Base-by-base conservation (phyloP, 176 grass and related monocot genomes). In the Triticum dicoccoides region DNA sequence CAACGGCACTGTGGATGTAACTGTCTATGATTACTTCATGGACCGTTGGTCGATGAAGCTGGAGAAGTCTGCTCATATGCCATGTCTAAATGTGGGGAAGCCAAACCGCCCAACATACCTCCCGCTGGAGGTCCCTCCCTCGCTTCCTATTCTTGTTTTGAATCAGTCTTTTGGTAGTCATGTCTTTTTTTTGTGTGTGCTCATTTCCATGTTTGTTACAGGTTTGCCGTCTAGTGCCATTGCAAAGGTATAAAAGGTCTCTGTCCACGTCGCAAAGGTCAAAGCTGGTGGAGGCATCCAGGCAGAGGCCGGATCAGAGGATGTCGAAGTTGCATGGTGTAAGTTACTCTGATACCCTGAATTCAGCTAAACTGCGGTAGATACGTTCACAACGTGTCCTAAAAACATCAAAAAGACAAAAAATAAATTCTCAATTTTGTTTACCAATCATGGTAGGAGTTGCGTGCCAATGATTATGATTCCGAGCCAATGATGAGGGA, bases 171-270 rank as follows among this genome's bases (percentile, higher is more conserved):
- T 24, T 4, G 10, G 32, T 61, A 8, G 1, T 23, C 37, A 23
- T 38, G 27, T 61, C 41, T 33, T 38, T 0, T 77, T 30, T 13
- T 61, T 30, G 29, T 78, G 70, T 44, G 70, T 15, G n/a, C 39
- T 73, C n/a, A 73, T 38, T 78, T 78, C 6, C 11, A 61, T 78
- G 30, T n/a, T 78, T 47, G n/a, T 11, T 37, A 69, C 78, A 97
- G 91, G 47, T 97, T 5, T 92, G 94, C 69, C 10, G 29, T 2
- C 45, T 93, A 20, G 83, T 93, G 39, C 63, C 91, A 9, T 35
- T 96, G 34, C 91, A 97, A 84, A 89, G 94, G 49, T 97, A 97
- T 38, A 97, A 33, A 12, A 97, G 89, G 20, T 61, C 89, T 11
- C 49, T 97, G 45, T 87, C 83, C 1, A 75, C 39, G 4, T 21